These are phyloP conservation scores for Metrosideros polymorpha DNA, from an alignment of 441 rosid genomes.

Conservation along the genomic window DNA sequence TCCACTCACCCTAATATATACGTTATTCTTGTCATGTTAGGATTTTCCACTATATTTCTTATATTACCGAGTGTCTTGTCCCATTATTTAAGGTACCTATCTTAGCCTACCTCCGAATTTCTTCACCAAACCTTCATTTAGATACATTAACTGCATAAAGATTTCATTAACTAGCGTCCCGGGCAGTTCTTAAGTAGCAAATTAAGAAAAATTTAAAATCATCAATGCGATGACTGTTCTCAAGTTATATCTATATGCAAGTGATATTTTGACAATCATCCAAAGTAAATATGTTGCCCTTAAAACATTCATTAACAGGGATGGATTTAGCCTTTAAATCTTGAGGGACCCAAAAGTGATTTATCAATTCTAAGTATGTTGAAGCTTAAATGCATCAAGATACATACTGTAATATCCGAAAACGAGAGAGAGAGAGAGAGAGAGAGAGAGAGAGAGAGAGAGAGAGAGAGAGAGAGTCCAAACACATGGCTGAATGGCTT, in stretches of 20 bases:
- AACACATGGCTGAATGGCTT: background rate
- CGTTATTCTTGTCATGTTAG: background rate
- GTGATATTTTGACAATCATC: background rate
- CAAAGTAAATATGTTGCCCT: background rate
- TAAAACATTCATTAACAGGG: background rate
- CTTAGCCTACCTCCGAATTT: background rate
- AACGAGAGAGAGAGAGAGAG: background rate
- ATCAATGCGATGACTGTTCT: background rate
- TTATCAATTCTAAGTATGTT: background rate
- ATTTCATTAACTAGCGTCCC: background rate
- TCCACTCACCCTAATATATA: background rate
- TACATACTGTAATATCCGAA: background rate
- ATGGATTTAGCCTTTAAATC: background rate
- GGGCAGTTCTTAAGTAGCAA: background rate
- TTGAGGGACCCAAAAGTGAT: background rate
- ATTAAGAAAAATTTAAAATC: background rate
- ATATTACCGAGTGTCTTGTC: background rate
- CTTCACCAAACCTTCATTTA: background rate
- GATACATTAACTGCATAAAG: background rate
- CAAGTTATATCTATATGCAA: background rate
- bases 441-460: too few species aligned
- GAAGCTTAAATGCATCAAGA: background rate
- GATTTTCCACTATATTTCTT: background rate
- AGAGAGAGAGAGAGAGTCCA: background rate
- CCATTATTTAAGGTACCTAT: background rate